A percentile compares a stretch with the other conserved stretches of the same genome.
Evolutionary conservation across 805 yeast species (phyloP).

Genomic region (Cyberlindnera xishuangbannaensis): DNA sequence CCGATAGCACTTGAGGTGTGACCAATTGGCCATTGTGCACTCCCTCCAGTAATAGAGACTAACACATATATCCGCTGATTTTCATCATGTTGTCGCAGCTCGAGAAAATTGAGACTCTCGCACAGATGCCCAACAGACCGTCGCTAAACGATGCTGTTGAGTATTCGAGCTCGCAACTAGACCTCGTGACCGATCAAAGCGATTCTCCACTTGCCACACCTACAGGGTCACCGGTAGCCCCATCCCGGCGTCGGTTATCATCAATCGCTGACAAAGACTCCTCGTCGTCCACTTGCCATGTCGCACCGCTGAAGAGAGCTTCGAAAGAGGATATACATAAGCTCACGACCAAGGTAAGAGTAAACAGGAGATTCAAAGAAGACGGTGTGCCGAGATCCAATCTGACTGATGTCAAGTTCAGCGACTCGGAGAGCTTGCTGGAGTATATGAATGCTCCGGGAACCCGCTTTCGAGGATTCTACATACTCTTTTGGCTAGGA

Average conservation of each 20-base stretch:
- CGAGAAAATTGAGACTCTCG: constrained; percentile 6
- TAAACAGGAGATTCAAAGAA: constrained; percentile 15
- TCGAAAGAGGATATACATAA: constrained; percentile 18
- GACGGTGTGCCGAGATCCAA: constrained; percentile 24
- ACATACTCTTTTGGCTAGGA: constrained; percentile 72
- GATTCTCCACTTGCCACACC: background rate
- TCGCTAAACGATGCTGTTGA: constrained; percentile 11
- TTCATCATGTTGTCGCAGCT: no score
- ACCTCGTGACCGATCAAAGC: background rate
- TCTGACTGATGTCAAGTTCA: constrained; percentile 23
- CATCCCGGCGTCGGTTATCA: no score
- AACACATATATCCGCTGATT: no score
- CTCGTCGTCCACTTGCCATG: background rate
- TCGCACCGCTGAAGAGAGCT: constrained; percentile 10
- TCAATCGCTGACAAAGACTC: no score
- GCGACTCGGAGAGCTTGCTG: constrained; percentile 17
- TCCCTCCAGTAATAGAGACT: no score
- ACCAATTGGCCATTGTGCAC: no score
- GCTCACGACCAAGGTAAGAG: constrained; percentile 13
- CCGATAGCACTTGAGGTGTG: no score
- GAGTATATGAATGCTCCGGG: constrained; percentile 15
- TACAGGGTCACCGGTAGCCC: background rate
- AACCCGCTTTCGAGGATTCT: constrained; percentile 65
- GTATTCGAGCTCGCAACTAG: constrained; percentile 5
- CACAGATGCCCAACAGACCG: constrained; percentile 7